phyloP scores from a whole-genome alignment of 371 early-diverging fungal species.

The Rhizopus stolonifer region DNA sequence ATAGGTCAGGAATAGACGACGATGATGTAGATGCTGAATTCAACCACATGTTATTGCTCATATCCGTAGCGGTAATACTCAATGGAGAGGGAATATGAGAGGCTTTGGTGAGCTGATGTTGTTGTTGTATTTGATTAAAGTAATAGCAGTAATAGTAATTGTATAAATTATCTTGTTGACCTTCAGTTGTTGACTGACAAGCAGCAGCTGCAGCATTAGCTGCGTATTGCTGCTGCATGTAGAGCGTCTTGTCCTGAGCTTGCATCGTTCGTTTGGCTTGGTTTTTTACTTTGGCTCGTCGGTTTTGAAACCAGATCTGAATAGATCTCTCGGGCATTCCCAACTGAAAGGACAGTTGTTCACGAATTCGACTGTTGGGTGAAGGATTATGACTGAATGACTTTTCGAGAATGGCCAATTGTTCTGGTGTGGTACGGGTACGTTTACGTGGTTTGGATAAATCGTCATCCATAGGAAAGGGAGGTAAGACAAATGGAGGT shows the following conservation, averaged over 20 bases:
- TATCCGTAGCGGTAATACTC: conserved; percentile 1
- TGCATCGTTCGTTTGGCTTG: conserved; percentile 49
- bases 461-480: conserved; percentile 13
- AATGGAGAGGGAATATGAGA: conserved; percentile 5
- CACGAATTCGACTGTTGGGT: conserved; percentile 83
- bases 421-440: conserved; percentile 72
- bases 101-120: conserved; percentile 10
- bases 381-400: conserved; percentile 70
- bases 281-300: conserved; percentile 90
- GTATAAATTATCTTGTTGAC: conserved; percentile 43
- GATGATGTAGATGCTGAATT: background rate
- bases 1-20: conserved; percentile 15
- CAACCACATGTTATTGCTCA: background rate
- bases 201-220: conserved; percentile 49
- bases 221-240: conserved; percentile 54
- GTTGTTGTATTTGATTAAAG: conserved; percentile 46
- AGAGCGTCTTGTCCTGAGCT: conserved; percentile 29
- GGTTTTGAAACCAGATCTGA: conserved; percentile 99
- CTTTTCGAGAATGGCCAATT: conserved; percentile 71
- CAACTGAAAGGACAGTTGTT: conserved; percentile 80
- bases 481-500: conserved; percentile 9
- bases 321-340: conserved; percentile 90
- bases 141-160: conserved; percentile 51
- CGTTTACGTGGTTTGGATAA: conserved; percentile 53
- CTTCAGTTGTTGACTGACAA: conserved; percentile 38